Conservation (phyloP, 371 early-diverging fungal genomes). For the Mucor racemosus region DNA sequence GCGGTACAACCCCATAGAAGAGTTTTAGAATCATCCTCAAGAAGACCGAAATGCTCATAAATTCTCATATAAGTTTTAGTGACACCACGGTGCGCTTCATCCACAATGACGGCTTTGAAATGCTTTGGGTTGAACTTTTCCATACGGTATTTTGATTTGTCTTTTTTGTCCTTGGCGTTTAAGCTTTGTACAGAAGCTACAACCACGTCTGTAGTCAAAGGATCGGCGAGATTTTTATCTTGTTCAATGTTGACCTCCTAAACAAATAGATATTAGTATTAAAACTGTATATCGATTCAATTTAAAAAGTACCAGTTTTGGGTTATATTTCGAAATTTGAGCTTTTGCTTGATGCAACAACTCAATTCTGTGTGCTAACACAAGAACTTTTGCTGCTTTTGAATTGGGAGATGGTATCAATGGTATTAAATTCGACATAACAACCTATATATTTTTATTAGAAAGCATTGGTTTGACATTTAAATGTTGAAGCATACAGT, state of each 20-base stretch:
- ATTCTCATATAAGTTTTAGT: slow-evolving; percentile 76
- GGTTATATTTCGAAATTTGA: slow-evolving; percentile 64
- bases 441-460: slow-evolving; percentile 51
- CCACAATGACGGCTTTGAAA: slow-evolving; percentile 91
- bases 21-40: slow-evolving; percentile 49
- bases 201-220: slow-evolving; percentile 69
- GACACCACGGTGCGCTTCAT: slow-evolving; percentile 93
- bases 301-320: slow-evolving; percentile 50
- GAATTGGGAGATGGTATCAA: slow-evolving; percentile 66
- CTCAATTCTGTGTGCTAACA: slow-evolving; percentile 89
- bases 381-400: slow-evolving; percentile 73
- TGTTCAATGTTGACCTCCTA: slow-evolving; percentile 71
- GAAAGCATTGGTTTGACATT: too few species aligned
- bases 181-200: slow-evolving; percentile 83
- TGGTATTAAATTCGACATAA: slow-evolving; percentile 84
- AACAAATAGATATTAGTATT: background rate
- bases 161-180: slow-evolving; percentile 46
- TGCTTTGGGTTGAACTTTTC: slow-evolving; percentile 67
- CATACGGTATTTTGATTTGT: slow-evolving; percentile 42
- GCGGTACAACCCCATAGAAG: slow-evolving; percentile 94
- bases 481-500: slow-evolving; percentile 57
- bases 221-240: slow-evolving; percentile 59
- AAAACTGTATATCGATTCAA: background rate
- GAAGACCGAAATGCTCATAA: slow-evolving; percentile 73
- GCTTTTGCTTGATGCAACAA: slow-evolving; percentile 78